These are phyloP conservation scores for Tetrastigma voinierianum DNA, from an alignment of 164 flowering plant species.

Conservation along the genomic window DNA sequence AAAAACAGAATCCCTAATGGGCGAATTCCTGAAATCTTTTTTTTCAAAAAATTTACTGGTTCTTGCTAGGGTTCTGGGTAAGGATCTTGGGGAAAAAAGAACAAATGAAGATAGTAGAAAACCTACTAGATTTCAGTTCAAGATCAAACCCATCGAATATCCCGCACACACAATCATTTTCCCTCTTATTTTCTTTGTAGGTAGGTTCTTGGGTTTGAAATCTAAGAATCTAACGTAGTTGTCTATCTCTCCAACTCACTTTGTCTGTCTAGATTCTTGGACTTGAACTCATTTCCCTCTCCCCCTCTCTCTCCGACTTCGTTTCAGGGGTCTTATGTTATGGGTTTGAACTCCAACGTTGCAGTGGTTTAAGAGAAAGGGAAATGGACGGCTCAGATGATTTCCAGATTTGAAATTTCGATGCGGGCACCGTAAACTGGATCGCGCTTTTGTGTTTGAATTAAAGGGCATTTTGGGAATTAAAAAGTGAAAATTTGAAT, in stretches of 20 bases:
- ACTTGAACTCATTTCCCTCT: constrained; percentile 5
- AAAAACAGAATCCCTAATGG: constrained; percentile 28
- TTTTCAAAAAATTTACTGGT: not conserved
- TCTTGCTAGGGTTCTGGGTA: constrained; percentile 16
- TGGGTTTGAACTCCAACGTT: constrained; percentile 2
- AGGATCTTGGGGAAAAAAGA: not conserved
- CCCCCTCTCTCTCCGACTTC: constrained; percentile 7
- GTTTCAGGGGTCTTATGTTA: no score
- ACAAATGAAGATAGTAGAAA: not conserved
- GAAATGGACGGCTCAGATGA: constrained; percentile 37
- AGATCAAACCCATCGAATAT: no score
- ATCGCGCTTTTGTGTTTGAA: constrained; percentile 46
- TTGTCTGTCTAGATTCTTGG: constrained; percentile 3
- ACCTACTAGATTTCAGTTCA: not conserved
- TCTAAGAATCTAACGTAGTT: not conserved
- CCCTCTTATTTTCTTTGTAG: not conserved
- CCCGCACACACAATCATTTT: no score
- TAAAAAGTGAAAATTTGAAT: constrained; percentile 3
- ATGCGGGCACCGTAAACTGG: not conserved
- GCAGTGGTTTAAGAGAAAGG: not conserved
- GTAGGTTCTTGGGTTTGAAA: not conserved
- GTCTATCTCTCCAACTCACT: constrained; percentile 6
- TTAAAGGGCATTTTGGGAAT: constrained; percentile 10
- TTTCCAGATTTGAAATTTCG: constrained; percentile 13
- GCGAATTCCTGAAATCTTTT: constrained; percentile 28